Evolutionary conservation across 2,329 filamentous ascomycete species (phyloP), one percentile per base, ranked within the genome.

Genomic region (Emmonsiellopsis sp.): DNA sequence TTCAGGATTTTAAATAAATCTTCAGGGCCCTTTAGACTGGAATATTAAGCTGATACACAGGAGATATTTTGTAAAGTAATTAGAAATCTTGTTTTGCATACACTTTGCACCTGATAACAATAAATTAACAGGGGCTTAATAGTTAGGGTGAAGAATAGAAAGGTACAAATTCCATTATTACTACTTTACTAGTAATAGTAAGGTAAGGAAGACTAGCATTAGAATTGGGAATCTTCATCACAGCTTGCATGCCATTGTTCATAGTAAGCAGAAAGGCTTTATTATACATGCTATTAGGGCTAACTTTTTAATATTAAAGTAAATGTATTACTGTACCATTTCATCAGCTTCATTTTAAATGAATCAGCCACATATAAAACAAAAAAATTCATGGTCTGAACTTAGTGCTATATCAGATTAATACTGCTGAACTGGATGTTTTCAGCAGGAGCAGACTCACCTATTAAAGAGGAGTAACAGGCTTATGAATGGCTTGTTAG

Each of bases 1-100:
- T n/a, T n/a, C n/a, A n/a, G n/a, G n/a, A n/a, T n/a, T n/a, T n/a
- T n/a, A n/a, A n/a, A n/a, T n/a, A n/a, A n/a, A n/a, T n/a, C n/a
- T n/a, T n/a, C n/a, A n/a, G n/a, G n/a, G n/a, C n/a, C n/a, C n/a
- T n/a, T n/a, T n/a, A n/a, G n/a, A n/a, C n/a, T n/a, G n/a, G n/a
- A n/a, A n/a, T n/a, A n/a, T n/a, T n/a, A n/a, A n/a, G n/a, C n/a
- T n/a, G n/a, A n/a, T n/a, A n/a, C n/a, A n/a, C n/a, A n/a, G n/a
- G n/a, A n/a, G n/a, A n/a, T n/a, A n/a, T n/a, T n/a, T n/a, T n/a
- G n/a, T n/a, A n/a, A n/a, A n/a, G n/a, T n/a, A n/a, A n/a, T n/a
- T n/a, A n/a, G n/a, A n/a, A n/a, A n/a, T n/a, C n/a, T n/a, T n/a
- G 58, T 67, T 31, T 54, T 49, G 8, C 71, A 59, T 20, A 63